Conservation (phyloP, 2,329 filamentous ascomycete species). For the Aspergillus hiratsukae region DNA sequence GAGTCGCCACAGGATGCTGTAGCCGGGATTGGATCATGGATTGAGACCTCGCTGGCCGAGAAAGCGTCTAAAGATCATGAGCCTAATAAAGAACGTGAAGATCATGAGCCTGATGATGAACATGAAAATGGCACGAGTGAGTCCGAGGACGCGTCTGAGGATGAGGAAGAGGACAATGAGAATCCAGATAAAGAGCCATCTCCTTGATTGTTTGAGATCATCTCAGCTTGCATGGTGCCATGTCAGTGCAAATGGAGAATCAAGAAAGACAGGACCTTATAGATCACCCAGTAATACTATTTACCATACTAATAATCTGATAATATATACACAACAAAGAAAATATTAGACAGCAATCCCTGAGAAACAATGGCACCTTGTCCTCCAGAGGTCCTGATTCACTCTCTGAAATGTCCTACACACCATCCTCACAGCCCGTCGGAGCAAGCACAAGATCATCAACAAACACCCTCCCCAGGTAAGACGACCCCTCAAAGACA, state of each 20-base stretch:
- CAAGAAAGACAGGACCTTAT: no score
- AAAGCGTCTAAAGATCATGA: not conserved
- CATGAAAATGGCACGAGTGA: not conserved
- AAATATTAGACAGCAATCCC: no score
- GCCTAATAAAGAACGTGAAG: not conserved
- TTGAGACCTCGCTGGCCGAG: not conserved
- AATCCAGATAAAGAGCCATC: not conserved
- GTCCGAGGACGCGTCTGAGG: not conserved
- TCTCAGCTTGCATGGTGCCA: no score
- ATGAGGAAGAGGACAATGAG: not conserved
- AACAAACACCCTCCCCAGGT: slow-evolving; percentile 11
- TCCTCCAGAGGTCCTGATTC: no score
- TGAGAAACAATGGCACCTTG: no score
- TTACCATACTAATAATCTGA: no score
- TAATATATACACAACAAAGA: no score
- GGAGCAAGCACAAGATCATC: slow-evolving; percentile 21
- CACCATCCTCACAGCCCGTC: not conserved
- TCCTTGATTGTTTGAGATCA: not conserved
- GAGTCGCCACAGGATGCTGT: slow-evolving; percentile 45
- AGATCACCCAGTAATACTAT: no score
- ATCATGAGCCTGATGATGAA: not conserved
- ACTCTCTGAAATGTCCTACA: no score
- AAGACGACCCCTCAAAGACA: slow-evolving; percentile 14
- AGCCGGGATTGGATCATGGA: slow-evolving; percentile 41
- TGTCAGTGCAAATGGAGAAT: no score